Conservation (phyloP, 345 rosid species). For the Eucalyptus brandiana region DNA sequence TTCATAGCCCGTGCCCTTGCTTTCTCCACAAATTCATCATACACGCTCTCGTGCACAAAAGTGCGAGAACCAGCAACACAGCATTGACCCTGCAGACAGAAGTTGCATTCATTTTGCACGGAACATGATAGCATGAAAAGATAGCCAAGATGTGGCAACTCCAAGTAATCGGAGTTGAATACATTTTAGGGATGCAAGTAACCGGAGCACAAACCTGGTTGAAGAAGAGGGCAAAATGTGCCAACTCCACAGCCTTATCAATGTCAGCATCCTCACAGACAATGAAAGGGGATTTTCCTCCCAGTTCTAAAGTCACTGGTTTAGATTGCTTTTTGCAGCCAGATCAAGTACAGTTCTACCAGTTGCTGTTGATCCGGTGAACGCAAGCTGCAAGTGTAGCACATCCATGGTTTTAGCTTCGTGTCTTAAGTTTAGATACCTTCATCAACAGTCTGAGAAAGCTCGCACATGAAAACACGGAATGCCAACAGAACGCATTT, state of each 20-base stretch:
- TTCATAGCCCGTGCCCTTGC: conserved; percentile 66
- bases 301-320: conserved; percentile 5
- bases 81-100: conserved; percentile 65
- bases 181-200: not conserved
- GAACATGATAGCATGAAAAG: not conserved
- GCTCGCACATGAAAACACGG: not conserved
- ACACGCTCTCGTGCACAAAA: conserved; percentile 68
- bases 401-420: not conserved
- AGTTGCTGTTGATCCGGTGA: not conserved
- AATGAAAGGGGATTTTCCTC: conserved; percentile 12
- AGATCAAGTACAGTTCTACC: not conserved
- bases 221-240: not conserved
- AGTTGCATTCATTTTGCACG: not conserved
- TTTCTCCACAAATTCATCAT: conserved; percentile 86
- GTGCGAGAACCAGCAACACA: conserved; percentile 96
- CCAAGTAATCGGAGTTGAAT: not conserved
- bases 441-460: not conserved
- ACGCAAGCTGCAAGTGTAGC: conserved; percentile 4
- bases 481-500: not conserved
- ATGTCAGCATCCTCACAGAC: conserved; percentile 4
- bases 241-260: conserved; percentile 4
- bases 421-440: not conserved
- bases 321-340: conserved; percentile 7
- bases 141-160: not conserved
- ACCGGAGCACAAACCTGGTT: not conserved